These are phyloP conservation scores for Solanum lycopersicoides DNA, from an alignment of 257 asterid species.

Conservation along the genomic window DNA sequence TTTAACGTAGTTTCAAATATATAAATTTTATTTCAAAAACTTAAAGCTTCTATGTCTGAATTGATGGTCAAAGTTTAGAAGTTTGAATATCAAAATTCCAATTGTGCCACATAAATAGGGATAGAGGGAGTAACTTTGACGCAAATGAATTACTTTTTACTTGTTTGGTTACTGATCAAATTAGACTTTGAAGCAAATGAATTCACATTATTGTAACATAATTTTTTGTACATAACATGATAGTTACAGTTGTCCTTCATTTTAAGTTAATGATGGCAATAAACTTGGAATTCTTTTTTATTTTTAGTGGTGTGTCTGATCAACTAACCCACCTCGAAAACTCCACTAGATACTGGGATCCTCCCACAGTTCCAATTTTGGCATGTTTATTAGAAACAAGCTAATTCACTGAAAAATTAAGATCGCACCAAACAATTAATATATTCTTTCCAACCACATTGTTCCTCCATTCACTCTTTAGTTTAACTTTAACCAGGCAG, in stretches of 20 bases:
- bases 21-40: neutral
- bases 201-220: neutral
- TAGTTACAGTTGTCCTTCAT: neutral
- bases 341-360: neutral
- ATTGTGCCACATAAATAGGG: neutral
- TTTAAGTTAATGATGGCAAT: neutral
- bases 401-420: neutral
- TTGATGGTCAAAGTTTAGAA: neutral
- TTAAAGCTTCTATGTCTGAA: neutral
- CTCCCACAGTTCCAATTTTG: neutral
- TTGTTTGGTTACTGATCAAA: neutral
- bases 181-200: neutral
- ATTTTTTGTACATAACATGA: neutral
- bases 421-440: neutral
- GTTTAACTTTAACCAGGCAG: neutral
- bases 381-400: neutral
- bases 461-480: neutral
- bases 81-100: neutral
- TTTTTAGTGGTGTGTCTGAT: neutral
- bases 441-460: neutral
- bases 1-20: neutral
- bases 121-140: neutral
- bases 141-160: neutral
- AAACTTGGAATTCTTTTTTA: neutral
- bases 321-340: neutral